phyloP scores from a whole-genome alignment of 2,329 filamentous ascomycete species.

The Neurospora sp. region DNA sequence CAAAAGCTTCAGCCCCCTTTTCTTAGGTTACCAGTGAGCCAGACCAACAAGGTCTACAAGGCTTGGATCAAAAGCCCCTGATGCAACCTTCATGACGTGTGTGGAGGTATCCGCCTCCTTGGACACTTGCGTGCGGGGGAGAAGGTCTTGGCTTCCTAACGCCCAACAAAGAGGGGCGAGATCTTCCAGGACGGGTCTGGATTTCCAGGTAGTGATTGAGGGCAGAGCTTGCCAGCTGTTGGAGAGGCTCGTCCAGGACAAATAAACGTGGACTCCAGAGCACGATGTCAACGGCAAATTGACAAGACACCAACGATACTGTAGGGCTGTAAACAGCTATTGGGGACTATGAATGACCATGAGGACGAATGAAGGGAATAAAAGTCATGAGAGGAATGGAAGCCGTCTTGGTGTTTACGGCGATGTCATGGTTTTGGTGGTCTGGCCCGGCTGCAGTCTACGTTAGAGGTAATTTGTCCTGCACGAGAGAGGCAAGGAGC shows the following conservation, averaged over 20 bases:
- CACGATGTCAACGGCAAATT: no score
- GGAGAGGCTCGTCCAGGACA: neutral
- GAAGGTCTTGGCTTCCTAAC: neutral
- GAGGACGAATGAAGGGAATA: no score
- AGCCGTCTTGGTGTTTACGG: no score
- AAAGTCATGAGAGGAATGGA: no score
- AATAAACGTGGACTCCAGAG: no score
- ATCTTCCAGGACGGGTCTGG: neutral
- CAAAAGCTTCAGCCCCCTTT: neutral
- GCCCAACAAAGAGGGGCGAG: neutral
- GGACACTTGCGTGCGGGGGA: neutral
- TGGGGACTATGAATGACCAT: no score
- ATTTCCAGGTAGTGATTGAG: neutral
- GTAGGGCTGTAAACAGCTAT: no score
- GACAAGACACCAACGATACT: no score
- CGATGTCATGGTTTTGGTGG: no score
- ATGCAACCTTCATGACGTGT: neutral
- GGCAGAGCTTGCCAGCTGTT: neutral
- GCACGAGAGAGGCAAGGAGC: neutral
- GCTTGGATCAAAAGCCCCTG: neutral
- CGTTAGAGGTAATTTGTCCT: no score
- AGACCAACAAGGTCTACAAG: neutral
- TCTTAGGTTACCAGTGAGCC: neutral
- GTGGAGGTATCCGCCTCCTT: neutral
- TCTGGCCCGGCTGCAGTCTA: no score